Percentiles rank a stretch among this genome's conserved stretches.
phyloP scores from a whole-genome alignment of 805 yeast species.

The Ogataea thermomethanolica region DNA sequence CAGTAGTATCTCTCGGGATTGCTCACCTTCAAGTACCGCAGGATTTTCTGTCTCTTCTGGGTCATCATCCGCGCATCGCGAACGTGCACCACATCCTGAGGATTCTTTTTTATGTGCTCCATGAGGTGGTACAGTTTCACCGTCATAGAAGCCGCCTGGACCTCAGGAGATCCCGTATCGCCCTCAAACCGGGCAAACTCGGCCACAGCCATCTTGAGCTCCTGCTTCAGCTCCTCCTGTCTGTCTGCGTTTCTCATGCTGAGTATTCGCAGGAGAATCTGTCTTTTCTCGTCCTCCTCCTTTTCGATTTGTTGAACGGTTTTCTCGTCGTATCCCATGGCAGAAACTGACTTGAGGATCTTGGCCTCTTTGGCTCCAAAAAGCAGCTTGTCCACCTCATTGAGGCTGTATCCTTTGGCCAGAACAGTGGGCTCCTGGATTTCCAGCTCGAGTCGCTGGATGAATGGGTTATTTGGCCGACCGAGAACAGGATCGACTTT shows the following conservation, averaged over 20 bases:
- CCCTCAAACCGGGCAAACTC: constrained; percentile 85
- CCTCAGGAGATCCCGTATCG: constrained; percentile 94
- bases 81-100: constrained; percentile 69
- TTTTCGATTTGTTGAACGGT: constrained; percentile 23
- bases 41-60: constrained; percentile 80
- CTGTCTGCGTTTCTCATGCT: constrained; percentile 68
- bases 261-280: constrained; percentile 67
- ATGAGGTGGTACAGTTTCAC: constrained; percentile 74
- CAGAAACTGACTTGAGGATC: constrained; percentile 33
- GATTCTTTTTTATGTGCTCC: constrained; percentile 64
- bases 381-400: constrained; percentile 70
- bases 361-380: constrained; percentile 73
- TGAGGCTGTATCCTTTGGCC: constrained; percentile 53
- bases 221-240: constrained; percentile 53
- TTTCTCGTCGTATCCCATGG: constrained; percentile 22
- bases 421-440: constrained; percentile 62
- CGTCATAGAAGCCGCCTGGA: constrained; percentile 89
- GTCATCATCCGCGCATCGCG: constrained; percentile 77
- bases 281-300: constrained; percentile 56
- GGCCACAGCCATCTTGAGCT: constrained; percentile 60
- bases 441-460: constrained; percentile 63
- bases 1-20: constrained; percentile 80
- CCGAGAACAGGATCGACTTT: constrained; percentile 86
- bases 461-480: constrained; percentile 57
- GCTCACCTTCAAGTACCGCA: constrained; percentile 77